phyloP scores from a whole-genome alignment of 169 alveolate genomes.

The Eimeria sp. region DNA sequence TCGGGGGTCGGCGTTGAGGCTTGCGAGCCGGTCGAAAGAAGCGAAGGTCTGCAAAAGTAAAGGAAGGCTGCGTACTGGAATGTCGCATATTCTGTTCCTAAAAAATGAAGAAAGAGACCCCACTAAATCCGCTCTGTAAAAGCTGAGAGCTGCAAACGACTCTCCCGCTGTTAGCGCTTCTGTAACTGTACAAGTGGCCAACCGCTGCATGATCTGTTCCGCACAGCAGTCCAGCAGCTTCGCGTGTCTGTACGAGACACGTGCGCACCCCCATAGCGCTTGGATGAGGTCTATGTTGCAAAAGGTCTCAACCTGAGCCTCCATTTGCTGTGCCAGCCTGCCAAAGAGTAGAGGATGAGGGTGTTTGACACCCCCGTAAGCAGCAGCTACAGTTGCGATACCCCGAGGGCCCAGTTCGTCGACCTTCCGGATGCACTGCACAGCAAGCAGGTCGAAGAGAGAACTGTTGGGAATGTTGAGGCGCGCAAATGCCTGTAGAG shows the following conservation, averaged over 20 bases:
- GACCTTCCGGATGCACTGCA: constrained; percentile 24
- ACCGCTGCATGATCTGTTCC: constrained; percentile 25
- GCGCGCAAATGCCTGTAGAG: constrained; percentile 79
- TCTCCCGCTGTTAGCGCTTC: constrained; percentile 62
- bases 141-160: constrained; percentile 51
- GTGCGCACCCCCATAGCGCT: constrained; percentile 64
- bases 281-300: constrained; percentile 74
- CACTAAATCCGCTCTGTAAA: constrained; percentile 68
- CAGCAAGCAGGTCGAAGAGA: constrained; percentile 77
- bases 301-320: constrained; percentile 35
- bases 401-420: constrained; percentile 80
- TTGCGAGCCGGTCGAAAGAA: constrained; percentile 69
- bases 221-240: constrained; percentile 60
- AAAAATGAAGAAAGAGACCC: constrained; percentile 32
- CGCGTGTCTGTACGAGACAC: constrained; percentile 9
- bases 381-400: constrained; percentile 67
- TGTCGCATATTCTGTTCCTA: constrained; percentile 14
- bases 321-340: background rate
- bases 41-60: constrained; percentile 61
- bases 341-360: constrained; percentile 33
- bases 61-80: constrained; percentile 78
- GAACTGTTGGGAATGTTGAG: constrained; percentile 55
- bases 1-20: background rate
- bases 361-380: constrained; percentile 70
- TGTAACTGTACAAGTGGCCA: constrained; percentile 36